phyloP scores from a whole-genome alignment of 768 basidiomycete species.

The Tulasnella sp. region DNA sequence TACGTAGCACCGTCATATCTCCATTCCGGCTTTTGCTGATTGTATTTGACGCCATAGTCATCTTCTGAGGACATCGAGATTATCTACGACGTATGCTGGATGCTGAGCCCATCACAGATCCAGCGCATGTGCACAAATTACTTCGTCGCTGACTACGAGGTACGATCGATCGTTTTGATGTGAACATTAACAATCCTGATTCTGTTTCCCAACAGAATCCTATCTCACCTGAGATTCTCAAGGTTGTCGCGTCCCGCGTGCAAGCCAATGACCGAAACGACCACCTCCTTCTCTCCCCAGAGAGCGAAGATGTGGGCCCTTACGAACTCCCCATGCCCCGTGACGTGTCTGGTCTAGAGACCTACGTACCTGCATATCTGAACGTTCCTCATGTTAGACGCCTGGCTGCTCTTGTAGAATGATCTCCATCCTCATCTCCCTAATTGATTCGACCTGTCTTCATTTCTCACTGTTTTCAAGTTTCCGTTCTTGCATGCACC shows the following conservation, averaged over 20 bases:
- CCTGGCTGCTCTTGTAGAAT: slow-evolving; percentile 67
- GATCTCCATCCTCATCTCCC: background rate
- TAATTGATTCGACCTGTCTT: too few species aligned
- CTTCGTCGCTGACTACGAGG: slow-evolving; percentile 98
- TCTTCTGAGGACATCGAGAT: slow-evolving; percentile 95
- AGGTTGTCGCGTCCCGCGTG: slow-evolving; percentile 91
- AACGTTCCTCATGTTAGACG: slow-evolving; percentile 83
- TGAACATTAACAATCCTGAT: background rate
- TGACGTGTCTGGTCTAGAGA: slow-evolving; percentile 92
- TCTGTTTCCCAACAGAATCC: slow-evolving; percentile 58
- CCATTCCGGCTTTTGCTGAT: slow-evolving; percentile 14
- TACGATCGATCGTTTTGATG: slow-evolving; percentile 28
- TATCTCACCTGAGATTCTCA: slow-evolving; percentile 92
- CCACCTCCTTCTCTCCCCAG: slow-evolving; percentile 88
- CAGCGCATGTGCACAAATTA: slow-evolving; percentile 99
- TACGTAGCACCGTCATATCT: slow-evolving; percentile 24
- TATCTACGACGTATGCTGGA: slow-evolving; percentile 99
- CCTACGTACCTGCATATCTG: slow-evolving; percentile 87
- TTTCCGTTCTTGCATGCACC: too few species aligned
- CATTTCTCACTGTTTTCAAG: too few species aligned
- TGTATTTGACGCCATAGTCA: slow-evolving; percentile 43
- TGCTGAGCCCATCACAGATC: slow-evolving; percentile 97
- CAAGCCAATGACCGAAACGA: slow-evolving; percentile 95
- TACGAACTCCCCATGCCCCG: slow-evolving; percentile 90
- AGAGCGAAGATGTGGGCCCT: slow-evolving; percentile 93